These are phyloP conservation scores for Daldinia caldariorum DNA, from an alignment of 495 filamentous ascomycete genomes.

Conservation along the genomic window DNA sequence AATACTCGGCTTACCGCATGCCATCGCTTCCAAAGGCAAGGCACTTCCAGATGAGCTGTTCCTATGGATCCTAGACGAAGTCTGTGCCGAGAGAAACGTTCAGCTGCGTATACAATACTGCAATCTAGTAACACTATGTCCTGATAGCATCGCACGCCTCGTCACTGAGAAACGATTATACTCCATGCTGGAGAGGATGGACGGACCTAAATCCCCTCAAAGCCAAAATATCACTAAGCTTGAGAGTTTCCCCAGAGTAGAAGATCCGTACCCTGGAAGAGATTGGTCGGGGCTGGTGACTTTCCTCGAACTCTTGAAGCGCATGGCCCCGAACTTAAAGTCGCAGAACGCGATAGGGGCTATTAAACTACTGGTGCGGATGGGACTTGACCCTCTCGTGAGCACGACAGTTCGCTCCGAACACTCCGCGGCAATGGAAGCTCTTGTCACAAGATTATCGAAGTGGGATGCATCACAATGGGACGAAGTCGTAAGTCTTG, in stretches of 20 bases:
- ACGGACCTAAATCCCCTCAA: conserved; percentile 50
- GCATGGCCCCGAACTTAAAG: conserved; percentile 42
- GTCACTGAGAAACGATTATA: conserved; percentile 51
- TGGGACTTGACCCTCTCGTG: conserved; percentile 67
- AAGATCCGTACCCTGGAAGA: conserved; percentile 46
- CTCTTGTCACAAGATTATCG: conserved; percentile 35
- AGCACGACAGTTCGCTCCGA: conserved; percentile 54
- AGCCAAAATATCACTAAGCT: conserved; percentile 30
- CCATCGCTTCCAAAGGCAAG: conserved; percentile 62
- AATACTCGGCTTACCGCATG: conserved; percentile 72
- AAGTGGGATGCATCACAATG: conserved; percentile 28
- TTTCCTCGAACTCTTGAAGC: conserved; percentile 49
- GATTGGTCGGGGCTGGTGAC: conserved; percentile 50
- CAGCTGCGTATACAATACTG: conserved; percentile 73
- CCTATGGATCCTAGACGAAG: conserved; percentile 76
- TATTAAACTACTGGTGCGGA: conserved; percentile 63
- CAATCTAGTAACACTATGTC: conserved; percentile 52
- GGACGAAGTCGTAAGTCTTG: conserved; percentile 45
- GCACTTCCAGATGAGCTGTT: conserved; percentile 75
- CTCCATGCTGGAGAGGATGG: conserved; percentile 54
- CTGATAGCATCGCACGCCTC: conserved; percentile 51
- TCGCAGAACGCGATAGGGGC: conserved; percentile 43
- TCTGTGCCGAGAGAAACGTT: conserved; percentile 67
- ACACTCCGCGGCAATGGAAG: conserved; percentile 42
- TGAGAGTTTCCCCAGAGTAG: conserved; percentile 28